Evolutionary conservation across 768 basidiomycete genomes (phyloP), one percentile per base, ranked within the genome.

Genomic region (Rubroboletus satanas): DNA sequence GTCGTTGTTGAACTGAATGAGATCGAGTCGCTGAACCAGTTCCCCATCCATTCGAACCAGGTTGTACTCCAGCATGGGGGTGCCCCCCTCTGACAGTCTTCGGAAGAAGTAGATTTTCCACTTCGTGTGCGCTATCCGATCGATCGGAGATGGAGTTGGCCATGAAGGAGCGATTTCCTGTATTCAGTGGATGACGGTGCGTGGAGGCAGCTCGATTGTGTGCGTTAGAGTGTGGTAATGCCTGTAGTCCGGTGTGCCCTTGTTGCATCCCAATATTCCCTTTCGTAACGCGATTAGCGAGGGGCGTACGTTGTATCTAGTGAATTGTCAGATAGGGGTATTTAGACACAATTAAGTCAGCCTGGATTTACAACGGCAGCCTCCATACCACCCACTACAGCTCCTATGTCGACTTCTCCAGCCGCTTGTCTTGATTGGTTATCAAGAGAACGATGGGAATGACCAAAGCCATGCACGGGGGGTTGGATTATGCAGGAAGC

Each of bases 221-320:
- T 36, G 29, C 47, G 38, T 48, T 52, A 21, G 61, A 72, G 65
- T 35, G 68, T 26, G 62, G 59, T 60, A 49, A 35, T 29, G 66
- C 52, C 57, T 71, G 66, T 45, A 68, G 52, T 66, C 71, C 74
- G 10, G 66, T 38, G 46, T 63, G 70, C 32, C 61, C 65, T 57
- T 69, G 70, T 38, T 70, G 74, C 18, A 63, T 59, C 39, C 71
- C 73, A 23, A 70, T 73, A 7, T 51, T 59, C 55, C 56, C 67
- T 29, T 62, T 72, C 52, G 64, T 29, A 12, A 72, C 77, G 48
- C 84, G 83, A 64, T 77, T 78, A 11, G 79, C 73, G 42, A 88
- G 73, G 7, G 87, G 87, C 7, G 87, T 88, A 45, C 87, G 74
- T 66, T 88, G 88, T 43, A 87, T 79, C 88, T 90, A 36, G 29